Base-by-base conservation (phyloP, 495 filamentous ascomycete genomes). In the Penicillium ochrochloron region DNA sequence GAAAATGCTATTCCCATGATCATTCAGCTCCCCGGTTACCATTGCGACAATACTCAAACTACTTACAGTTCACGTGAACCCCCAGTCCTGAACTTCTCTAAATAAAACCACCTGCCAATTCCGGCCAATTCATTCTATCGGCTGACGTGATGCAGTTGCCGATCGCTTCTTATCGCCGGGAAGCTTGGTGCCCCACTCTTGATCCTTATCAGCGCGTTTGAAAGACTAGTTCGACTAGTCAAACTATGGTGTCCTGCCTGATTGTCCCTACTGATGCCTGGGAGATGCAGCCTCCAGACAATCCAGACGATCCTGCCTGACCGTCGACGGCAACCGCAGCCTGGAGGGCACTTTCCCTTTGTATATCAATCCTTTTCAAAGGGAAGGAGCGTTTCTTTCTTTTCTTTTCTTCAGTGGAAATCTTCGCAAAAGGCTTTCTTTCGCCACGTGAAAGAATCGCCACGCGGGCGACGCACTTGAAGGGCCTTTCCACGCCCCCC, bases 81-180 rank as follows among this genome's bases (percentile, higher is more conserved):
- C 46, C 23, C 14, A 0, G 25, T 33, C 14, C 8, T 39, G 17
- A 46, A 21, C 15, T 9, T 27, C 37, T 64, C 25, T 57, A 4
- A 3, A 5, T 10, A 21, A 7, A 8, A n/a, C 1, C 46, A 31
- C 27, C 34, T 41, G 48, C 34, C 29, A 9, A 48, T 23, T 48
- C 44, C 19, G 17, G 46, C 39, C n/a, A 34, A 25, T 29, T 21
- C 14, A 25, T 29, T 14, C 14, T 23, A 25, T 53, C 62, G 17
- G 59, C 55, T 54, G 60, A 67, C 57, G 63, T 41, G 55, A 39
- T 57, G 60, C 60, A 63, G 57, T 11, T 39, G 65, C 56, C 52
- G 65, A 67, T 67, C 65, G 31, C 23, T 66, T 0, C 65, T 67
- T 67, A 67, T 67, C 65, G 55, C 10, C 35, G 5, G 12, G 15